phyloP scores from a whole-genome alignment of 257 asterid genomes.

The Solanum acaule region DNA sequence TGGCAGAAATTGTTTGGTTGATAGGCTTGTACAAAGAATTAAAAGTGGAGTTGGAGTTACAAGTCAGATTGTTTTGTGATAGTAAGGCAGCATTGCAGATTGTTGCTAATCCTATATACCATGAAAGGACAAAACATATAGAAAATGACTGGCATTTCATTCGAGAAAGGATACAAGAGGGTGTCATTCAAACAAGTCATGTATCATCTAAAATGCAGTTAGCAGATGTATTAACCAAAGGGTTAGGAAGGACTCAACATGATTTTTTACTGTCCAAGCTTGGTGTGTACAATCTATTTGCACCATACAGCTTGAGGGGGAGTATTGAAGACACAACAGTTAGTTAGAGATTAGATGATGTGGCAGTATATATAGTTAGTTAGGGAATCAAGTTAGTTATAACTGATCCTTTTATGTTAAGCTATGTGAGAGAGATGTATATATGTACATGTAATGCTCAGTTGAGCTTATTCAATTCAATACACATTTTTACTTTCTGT shows the following conservation, averaged over 20 bases:
- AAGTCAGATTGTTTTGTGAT: background rate
- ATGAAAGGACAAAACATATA: background rate
- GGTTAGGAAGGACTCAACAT: background rate
- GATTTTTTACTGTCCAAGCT: background rate
- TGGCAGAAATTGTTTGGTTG: too few relatives aligned
- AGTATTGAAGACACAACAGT: background rate
- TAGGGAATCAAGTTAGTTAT: background rate
- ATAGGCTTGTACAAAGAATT: background rate
- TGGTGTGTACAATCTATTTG: background rate
- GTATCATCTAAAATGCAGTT: background rate
- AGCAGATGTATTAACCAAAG: background rate
- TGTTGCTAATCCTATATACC: background rate
- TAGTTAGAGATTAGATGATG: background rate
- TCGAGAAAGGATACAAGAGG: background rate
- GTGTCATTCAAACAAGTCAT: background rate
- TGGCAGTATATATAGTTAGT: too few relatives aligned
- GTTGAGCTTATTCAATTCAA: too few relatives aligned
- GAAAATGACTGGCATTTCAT: background rate
- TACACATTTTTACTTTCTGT: too few relatives aligned
- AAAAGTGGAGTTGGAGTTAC: background rate
- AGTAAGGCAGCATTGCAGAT: background rate
- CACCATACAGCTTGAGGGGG: background rate
- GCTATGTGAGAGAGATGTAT: too few relatives aligned
- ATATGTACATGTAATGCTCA: too few relatives aligned
- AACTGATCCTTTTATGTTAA: too few relatives aligned